A percentile compares a stretch with the other conserved stretches of the same genome.
Evolutionary conservation across 768 basidiomycete species (phyloP).

Genomic region (Lentinula lateritia): DNA sequence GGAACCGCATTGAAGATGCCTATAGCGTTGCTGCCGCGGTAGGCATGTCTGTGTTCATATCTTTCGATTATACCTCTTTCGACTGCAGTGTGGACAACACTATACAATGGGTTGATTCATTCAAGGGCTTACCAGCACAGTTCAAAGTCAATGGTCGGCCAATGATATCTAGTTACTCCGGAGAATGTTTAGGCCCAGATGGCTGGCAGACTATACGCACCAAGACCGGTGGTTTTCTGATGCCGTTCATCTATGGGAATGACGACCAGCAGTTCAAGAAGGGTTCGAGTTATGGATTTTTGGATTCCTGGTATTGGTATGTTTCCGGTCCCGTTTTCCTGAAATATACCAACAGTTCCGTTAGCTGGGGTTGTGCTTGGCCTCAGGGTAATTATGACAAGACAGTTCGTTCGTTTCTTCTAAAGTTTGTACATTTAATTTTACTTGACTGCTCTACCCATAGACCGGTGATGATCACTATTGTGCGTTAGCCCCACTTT

Average conservation of each 20-base stretch:
- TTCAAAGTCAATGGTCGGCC: neutral
- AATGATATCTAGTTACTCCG: conserved; percentile 2
- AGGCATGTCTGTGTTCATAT: conserved; percentile 48
- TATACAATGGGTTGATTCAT: neutral
- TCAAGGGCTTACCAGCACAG: neutral
- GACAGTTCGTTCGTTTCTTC: conserved; percentile 15
- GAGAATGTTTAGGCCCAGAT: neutral
- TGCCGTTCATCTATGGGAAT: conserved; percentile 55
- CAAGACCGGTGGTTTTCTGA: conserved; percentile 33
- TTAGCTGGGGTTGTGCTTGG: conserved; percentile 60
- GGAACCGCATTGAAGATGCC: conserved; percentile 39
- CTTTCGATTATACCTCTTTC: conserved; percentile 51
- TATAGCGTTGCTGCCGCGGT: conserved; percentile 37
- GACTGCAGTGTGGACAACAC: conserved; percentile 32
- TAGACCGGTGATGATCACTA: conserved; percentile 45
- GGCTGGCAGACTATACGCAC: conserved; percentile 27
- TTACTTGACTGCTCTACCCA: conserved; percentile 4
- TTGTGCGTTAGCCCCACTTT: conserved; percentile 23
- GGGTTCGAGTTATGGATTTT: conserved; percentile 35
- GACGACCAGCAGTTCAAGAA: conserved; percentile 30
- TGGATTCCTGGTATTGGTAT: conserved; percentile 45
- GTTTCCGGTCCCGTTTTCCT: conserved; percentile 8
- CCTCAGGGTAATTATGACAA: conserved; percentile 41
- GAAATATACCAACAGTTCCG: neutral
- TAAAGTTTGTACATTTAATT: neutral